phyloP scores from a whole-genome alignment of 2,329 filamentous ascomycete species.

The Elsinoe arachidis region DNA sequence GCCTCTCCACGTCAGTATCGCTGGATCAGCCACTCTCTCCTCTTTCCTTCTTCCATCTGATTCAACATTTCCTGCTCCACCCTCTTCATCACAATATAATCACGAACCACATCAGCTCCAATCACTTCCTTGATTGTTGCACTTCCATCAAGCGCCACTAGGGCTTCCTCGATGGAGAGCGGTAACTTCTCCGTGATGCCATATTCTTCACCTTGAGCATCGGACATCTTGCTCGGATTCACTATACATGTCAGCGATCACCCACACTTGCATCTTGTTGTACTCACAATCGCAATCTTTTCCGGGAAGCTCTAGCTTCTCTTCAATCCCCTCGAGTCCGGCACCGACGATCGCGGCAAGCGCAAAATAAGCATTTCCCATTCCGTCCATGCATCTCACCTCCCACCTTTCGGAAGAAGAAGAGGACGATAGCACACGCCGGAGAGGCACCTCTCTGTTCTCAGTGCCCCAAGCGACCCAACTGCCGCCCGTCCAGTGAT shows the following conservation, averaged over 20 bases:
- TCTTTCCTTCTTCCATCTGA: slow-evolving; percentile 40
- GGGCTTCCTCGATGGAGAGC: slow-evolving; percentile 44
- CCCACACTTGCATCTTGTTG: not conserved
- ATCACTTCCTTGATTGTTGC: slow-evolving; percentile 39
- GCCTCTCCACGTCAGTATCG: slow-evolving; percentile 44
- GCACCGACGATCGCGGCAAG: slow-evolving; percentile 53
- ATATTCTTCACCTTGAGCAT: slow-evolving; percentile 40
- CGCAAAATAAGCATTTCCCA: slow-evolving; percentile 70
- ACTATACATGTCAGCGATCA: slow-evolving; percentile 18
- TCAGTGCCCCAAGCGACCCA: slow-evolving; percentile 76
- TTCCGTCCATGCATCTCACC: slow-evolving; percentile 65
- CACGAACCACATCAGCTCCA: slow-evolving; percentile 43
- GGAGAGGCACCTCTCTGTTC: slow-evolving; percentile 67
- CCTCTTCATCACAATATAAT: slow-evolving; percentile 52
- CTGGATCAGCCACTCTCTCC: slow-evolving; percentile 55
- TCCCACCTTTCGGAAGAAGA: slow-evolving; percentile 60
- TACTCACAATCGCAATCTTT: slow-evolving; percentile 41
- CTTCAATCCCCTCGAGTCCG: slow-evolving; percentile 48
- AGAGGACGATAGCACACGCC: slow-evolving; percentile 44
- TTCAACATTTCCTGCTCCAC: slow-evolving; percentile 47
- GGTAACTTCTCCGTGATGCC: slow-evolving; percentile 51
- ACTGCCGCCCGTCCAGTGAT: slow-evolving; percentile 68
- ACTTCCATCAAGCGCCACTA: slow-evolving; percentile 45
- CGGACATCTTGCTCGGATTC: slow-evolving; percentile 46
- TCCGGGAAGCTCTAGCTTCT: slow-evolving; percentile 37